Conservation (phyloP, 176 grass and related monocot genomes). For the Neostapfia colusana region DNA sequence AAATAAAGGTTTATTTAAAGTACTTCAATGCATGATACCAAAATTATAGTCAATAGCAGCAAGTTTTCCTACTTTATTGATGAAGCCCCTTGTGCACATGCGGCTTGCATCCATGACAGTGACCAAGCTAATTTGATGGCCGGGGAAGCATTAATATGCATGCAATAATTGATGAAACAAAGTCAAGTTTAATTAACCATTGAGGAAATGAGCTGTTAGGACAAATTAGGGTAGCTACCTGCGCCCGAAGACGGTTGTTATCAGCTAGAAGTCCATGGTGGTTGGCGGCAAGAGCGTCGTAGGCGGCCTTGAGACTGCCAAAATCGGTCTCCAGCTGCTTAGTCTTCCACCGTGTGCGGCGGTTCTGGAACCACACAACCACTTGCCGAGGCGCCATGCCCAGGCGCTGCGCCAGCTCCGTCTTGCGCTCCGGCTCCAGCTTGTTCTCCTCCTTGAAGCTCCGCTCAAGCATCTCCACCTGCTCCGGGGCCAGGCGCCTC, state of each 20-base stretch:
- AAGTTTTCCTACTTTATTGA: neutral
- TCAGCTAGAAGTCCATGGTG: slow-evolving; percentile 64
- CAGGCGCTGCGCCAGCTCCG: slow-evolving; percentile 65
- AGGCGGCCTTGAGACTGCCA: slow-evolving; percentile 67
- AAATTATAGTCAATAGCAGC: neutral
- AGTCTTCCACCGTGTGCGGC: slow-evolving; percentile 85
- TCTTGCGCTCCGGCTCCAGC: slow-evolving; percentile 90
- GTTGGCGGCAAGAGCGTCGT: slow-evolving; percentile 60
- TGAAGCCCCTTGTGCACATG: neutral
- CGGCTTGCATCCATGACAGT: neutral
- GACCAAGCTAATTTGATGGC: neutral
- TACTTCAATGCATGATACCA: neutral
- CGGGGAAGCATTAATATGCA: neutral
- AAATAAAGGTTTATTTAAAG: neutral
- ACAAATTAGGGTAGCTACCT: slow-evolving; percentile 40
- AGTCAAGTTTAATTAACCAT: neutral
- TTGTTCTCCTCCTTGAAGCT: slow-evolving; percentile 91
- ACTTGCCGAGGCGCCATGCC: slow-evolving; percentile 85
- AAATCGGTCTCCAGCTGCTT: slow-evolving; percentile 95
- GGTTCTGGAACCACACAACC: slow-evolving; percentile 96
- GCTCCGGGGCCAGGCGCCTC: slow-evolving; percentile 78
- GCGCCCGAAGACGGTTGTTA: slow-evolving; percentile 64
- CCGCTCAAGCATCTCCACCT: slow-evolving; percentile 66
- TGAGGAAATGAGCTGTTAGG: neutral
- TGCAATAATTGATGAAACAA: neutral